Base-by-base conservation (phyloP, 2,329 filamentous ascomycete genomes). In the Venturia effusa region DNA sequence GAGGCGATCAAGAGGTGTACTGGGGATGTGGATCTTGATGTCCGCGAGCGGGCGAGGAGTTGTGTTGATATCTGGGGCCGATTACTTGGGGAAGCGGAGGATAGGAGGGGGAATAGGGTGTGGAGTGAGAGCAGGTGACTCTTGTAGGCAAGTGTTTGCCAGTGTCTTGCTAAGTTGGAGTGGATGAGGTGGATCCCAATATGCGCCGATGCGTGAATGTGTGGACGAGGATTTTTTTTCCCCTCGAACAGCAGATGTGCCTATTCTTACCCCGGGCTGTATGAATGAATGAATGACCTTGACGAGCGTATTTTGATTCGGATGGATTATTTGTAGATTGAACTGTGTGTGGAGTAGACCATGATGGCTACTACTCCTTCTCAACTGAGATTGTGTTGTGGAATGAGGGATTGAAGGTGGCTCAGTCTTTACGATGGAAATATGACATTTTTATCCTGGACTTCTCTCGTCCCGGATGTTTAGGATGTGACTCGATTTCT, bases 1-100 rank as follows among this genome's bases (percentile, higher is more conserved):
- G 79, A 83, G 34, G 61, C n/a, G 19, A 71, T 75, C 15, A 68
- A 69, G 43, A 27, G 32, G 41, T 55, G 68, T 63, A 27, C 61
- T 74, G 60, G 64, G 17, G 93, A 97, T 74, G 74, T 79, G 1
- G 90, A 95, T 70, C 74, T 94, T 64, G 90, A 96, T 73, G 89
- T 96, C 27, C 81, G 88, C 62, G 91, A 97, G 77, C 79, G 91
- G 67, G 90, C 90, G 1, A 96, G 92, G 66, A n/a, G 65, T 55
- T 41, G 62, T 65, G 48, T 62, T 62, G 63, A 62, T 34, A 45
- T 62, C 8, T 65, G 59, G 55, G 34, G 59, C 19, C 13, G 45
- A 11, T 27, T 60, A 17, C 32, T 60, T 6, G 51, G 27, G 34
- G 59, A 60, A 17, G 59, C 34, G 37, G 59, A 43, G 59, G 59